Percentiles rank a stretch among this genome's conserved stretches.
phyloP scores from a whole-genome alignment of 75 land plant genomes.

The Sequoiadendron giganteum region DNA sequence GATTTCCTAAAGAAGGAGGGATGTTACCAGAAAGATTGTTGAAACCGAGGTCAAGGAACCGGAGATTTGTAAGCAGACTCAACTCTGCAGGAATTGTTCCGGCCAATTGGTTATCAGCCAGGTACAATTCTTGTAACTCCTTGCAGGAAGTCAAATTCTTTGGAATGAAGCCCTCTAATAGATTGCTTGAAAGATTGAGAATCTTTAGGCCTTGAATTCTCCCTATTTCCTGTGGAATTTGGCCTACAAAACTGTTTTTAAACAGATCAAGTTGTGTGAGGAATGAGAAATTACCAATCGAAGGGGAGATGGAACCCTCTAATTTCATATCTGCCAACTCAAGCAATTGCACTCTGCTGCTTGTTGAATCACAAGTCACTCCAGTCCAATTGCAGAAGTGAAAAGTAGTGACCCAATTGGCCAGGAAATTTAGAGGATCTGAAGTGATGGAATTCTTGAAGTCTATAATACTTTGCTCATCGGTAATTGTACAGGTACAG shows the following conservation, averaged over 20 bases:
- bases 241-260: not conserved
- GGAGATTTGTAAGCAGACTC: not conserved
- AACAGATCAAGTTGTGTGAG: not conserved
- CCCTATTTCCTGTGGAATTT: not conserved
- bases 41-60: too few species aligned
- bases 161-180: conserved; percentile 18
- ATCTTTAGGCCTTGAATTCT: not conserved
- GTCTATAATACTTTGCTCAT: not conserved
- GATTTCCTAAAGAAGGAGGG: too few species aligned
- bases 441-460: conserved; percentile 15
- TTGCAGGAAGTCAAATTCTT: too few species aligned
- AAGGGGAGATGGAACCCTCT: not conserved
- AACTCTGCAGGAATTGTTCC: conserved; percentile 28
- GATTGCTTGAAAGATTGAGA: conserved; percentile 16
- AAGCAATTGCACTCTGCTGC: too few species aligned
- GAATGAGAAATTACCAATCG: not conserved
- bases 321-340: too few species aligned
- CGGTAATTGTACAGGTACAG: too few species aligned
- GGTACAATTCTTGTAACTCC: not conserved
- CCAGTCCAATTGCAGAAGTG: too few species aligned
- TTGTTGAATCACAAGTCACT: too few species aligned
- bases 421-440: conserved; percentile 8
- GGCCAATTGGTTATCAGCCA: conserved; percentile 12
- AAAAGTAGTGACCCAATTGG: not conserved
- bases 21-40: too few species aligned